Conservation (phyloP, 164 flowering plant species). For the Tetrastigma voinierianum region DNA sequence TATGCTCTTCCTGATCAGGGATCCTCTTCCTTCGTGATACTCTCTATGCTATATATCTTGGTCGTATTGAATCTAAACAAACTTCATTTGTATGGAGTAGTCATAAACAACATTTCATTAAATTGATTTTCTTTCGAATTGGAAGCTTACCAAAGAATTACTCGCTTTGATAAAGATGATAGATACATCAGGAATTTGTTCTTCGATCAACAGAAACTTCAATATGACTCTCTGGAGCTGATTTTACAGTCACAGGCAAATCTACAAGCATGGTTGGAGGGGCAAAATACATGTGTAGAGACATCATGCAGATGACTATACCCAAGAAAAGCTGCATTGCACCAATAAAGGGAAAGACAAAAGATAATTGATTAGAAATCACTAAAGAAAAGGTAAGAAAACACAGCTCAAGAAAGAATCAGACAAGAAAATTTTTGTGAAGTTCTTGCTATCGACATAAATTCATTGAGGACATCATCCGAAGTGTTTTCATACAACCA, state of each 20-base stretch:
- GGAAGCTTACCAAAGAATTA: slow-evolving; percentile 4
- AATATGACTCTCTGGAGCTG: slow-evolving; percentile 31
- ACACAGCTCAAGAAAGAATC: too few relatives aligned
- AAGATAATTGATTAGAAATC: neutral
- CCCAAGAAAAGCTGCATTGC: slow-evolving; percentile 86
- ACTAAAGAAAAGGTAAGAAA: neutral
- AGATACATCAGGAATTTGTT: slow-evolving; percentile 30
- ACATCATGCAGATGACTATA: slow-evolving; percentile 90
- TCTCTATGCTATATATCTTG: neutral
- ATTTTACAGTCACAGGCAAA: slow-evolving; percentile 44
- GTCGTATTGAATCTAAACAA: neutral
- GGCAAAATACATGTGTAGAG: slow-evolving; percentile 94
- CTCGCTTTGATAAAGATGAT: neutral
- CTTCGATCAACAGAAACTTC: slow-evolving; percentile 50
- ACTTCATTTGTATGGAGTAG: neutral
- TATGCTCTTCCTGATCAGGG: neutral
- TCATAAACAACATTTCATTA: too few relatives aligned
- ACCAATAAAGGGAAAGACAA: neutral
- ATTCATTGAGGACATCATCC: too few relatives aligned
- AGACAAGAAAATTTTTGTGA: too few relatives aligned
- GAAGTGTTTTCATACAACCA: too few relatives aligned
- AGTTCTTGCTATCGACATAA: too few relatives aligned
- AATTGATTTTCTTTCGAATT: neutral
- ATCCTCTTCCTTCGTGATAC: neutral
- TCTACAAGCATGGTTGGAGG: slow-evolving; percentile 76